These are phyloP conservation scores for Citrus medica DNA, from an alignment of 345 rosid species.

Conservation along the genomic window DNA sequence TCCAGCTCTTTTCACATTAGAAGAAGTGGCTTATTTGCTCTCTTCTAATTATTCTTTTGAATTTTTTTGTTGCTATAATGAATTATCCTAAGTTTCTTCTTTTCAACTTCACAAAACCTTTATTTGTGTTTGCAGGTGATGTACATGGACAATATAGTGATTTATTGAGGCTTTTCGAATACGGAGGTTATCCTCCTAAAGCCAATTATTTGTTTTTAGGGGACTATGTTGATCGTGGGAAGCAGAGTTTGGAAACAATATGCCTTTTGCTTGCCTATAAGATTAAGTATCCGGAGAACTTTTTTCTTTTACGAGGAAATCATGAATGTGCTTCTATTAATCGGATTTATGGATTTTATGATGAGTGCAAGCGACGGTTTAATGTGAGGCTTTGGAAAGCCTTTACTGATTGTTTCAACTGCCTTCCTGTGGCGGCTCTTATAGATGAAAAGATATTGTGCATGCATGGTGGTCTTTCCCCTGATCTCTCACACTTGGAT, in stretches of 20 bases:
- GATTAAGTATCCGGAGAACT: slow-evolving; percentile 77
- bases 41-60: background rate
- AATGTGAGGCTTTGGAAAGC: slow-evolving; percentile 92
- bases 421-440: slow-evolving; percentile 86
- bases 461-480: slow-evolving; percentile 98
- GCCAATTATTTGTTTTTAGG: slow-evolving; percentile 89
- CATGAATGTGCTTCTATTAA: slow-evolving; percentile 56
- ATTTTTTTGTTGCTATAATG: background rate
- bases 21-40: background rate
- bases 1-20: background rate
- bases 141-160: slow-evolving; percentile 95
- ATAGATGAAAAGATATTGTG: slow-evolving; percentile 85
- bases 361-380: slow-evolving; percentile 90
- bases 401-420: slow-evolving; percentile 88
- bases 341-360: slow-evolving; percentile 89
- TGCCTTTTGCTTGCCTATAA: slow-evolving; percentile 91
- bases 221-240: slow-evolving; percentile 95
- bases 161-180: slow-evolving; percentile 83
- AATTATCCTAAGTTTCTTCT: background rate
- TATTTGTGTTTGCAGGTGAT: slow-evolving; percentile 49
- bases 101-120: background rate
- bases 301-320: background rate
- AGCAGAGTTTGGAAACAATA: slow-evolving; percentile 93
- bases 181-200: slow-evolving; percentile 90
- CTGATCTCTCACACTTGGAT: slow-evolving; percentile 74